A percentile compares a stretch with the other conserved stretches of the same genome.
Conservation (phyloP, 1,284 basidiomycete species). For the Pascua guehoae region DNA sequence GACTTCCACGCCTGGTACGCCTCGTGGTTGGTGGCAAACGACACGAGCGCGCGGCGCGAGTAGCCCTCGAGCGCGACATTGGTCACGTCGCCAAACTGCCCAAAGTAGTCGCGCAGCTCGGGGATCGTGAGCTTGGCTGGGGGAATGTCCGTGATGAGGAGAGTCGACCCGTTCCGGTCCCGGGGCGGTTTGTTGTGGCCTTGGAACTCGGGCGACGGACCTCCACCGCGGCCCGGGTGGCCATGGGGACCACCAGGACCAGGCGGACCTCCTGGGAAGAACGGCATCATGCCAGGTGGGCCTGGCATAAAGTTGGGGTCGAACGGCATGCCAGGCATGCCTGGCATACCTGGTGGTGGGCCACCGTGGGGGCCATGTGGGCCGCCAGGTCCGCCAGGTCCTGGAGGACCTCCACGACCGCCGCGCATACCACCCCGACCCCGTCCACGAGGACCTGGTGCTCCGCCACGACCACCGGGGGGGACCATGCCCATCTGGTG, state of each 20-base stretch:
- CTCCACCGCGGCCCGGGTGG: neutral
- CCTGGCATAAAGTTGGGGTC: conserved; percentile 11
- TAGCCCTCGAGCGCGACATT: conserved; percentile 84
- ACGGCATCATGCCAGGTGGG: conserved; percentile 24
- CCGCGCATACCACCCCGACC: conserved; percentile 33
- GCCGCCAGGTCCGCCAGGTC: conserved; percentile 45
- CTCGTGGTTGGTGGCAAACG: conserved; percentile 78
- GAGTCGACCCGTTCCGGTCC: conserved; percentile 68
- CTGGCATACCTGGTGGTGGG: neutral
- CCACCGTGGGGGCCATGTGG: too few species aligned
- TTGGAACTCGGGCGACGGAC: conserved; percentile 7
- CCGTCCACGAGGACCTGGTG: conserved; percentile 55
- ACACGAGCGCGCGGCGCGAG: conserved; percentile 73
- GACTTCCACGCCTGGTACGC: conserved; percentile 86
- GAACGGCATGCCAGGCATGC: conserved; percentile 9
- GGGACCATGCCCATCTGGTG: conserved; percentile 31
- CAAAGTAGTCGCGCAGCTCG: conserved; percentile 82
- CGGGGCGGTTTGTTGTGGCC: conserved; percentile 37
- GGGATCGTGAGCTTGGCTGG: conserved; percentile 72
- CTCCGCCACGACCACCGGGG: conserved; percentile 12
- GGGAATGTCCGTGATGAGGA: conserved; percentile 93
- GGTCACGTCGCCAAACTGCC: conserved; percentile 86
- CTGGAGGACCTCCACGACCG: conserved; percentile 35
- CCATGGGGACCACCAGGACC: neutral
- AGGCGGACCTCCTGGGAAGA: conserved; percentile 13